phyloP scores from a whole-genome alignment of 169 alveolate genomes.

The Plasmodium cynomolgi region DNA sequence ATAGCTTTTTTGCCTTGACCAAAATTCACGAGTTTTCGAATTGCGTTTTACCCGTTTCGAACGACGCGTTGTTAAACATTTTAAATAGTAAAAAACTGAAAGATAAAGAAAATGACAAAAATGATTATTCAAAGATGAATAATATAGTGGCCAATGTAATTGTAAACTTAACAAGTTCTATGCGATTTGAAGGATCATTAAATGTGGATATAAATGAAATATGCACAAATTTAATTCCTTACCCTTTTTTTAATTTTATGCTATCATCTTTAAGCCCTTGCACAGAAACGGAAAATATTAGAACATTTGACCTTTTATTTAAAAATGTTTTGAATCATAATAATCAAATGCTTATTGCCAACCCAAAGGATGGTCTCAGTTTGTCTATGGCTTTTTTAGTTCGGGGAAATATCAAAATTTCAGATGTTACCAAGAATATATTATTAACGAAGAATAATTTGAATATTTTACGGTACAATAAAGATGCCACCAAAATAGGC shows the following conservation, averaged over 20 bases:
- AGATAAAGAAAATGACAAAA: constrained; percentile 53
- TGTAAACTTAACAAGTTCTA: constrained; percentile 91
- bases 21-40: constrained; percentile 91
- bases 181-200: constrained; percentile 96
- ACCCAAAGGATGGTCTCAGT: constrained; percentile 88
- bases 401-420: constrained; percentile 91
- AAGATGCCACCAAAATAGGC: constrained; percentile 94
- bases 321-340: constrained; percentile 82
- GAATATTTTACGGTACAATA: constrained; percentile 91
- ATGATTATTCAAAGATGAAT: constrained; percentile 74
- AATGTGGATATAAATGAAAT: constrained; percentile 96
- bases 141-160: constrained; percentile 73
- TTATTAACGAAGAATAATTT: constrained; percentile 88
- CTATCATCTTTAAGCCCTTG: constrained; percentile 90
- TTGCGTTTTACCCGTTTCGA: constrained; percentile 93
- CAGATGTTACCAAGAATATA: constrained; percentile 91
- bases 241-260: constrained; percentile 92
- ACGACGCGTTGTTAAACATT: constrained; percentile 84
- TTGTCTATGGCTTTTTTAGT: constrained; percentile 94
- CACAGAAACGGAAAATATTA: constrained; percentile 62
- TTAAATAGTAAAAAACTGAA: constrained; percentile 64
- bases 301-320: constrained; percentile 62
- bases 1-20: constrained; percentile 90
- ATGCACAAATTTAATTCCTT: constrained; percentile 96
- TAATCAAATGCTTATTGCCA: constrained; percentile 82